These are phyloP conservation scores for Tympanopsis confertula DNA, from an alignment of 2,329 filamentous ascomycete genomes.

Conservation along the genomic window DNA sequence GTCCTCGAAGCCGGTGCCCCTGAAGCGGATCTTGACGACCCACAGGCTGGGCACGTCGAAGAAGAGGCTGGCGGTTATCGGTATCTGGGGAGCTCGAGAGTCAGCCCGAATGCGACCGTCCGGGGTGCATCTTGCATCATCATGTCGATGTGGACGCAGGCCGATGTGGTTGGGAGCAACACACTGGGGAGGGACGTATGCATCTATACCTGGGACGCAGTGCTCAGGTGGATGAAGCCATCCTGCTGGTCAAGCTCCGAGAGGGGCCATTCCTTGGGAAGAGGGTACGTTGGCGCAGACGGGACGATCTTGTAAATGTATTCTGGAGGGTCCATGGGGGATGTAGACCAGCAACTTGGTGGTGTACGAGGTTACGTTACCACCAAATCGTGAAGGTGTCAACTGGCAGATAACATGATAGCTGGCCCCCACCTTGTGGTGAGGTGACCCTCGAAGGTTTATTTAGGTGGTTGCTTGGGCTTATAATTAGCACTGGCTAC, in stretches of 20 bases:
- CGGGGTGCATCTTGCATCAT: too few relatives aligned
- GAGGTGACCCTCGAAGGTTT: too few relatives aligned
- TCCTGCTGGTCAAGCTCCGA: constrained; percentile 48
- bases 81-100: constrained; percentile 21
- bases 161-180: too few relatives aligned
- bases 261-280: constrained; percentile 41
- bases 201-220: constrained; percentile 33
- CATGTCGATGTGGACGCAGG: too few relatives aligned
- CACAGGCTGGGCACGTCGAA: constrained; percentile 29
- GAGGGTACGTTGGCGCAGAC: constrained; percentile 34
- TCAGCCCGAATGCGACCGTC: too few relatives aligned
- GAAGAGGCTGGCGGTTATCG: constrained; percentile 30
- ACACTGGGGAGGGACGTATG: constrained; percentile 1
- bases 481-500: too few relatives aligned
- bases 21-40: constrained; percentile 40
- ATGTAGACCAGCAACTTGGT: too few relatives aligned
- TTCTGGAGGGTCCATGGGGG: constrained; percentile 18
- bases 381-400: too few relatives aligned
- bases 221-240: constrained; percentile 51
- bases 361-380: too few relatives aligned
- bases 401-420: too few relatives aligned
- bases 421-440: too few relatives aligned
- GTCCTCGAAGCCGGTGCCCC: constrained; percentile 22
- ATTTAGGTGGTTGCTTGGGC: too few relatives aligned
- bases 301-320: constrained; percentile 53